A percentile compares a stretch with the other conserved stretches of the same genome.
Conservation (phyloP, 768 basidiomycete species). For the Tricholomella constricta region DNA sequence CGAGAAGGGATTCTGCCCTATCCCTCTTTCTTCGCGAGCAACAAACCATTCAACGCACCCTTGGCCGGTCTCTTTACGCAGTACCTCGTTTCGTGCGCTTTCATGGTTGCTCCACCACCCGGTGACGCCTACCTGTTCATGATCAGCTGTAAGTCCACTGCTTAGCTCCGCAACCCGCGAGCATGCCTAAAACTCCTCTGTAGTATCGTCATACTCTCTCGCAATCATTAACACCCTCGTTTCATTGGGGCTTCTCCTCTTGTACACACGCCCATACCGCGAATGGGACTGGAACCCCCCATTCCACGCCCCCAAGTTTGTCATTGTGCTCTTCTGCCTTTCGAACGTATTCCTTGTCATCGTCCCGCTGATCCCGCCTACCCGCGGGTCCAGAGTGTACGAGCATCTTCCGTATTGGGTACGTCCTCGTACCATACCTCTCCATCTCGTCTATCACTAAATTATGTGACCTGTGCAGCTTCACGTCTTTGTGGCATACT, state of each 20-base stretch:
- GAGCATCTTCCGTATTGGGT: conserved; percentile 70
- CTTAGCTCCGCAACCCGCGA: neutral
- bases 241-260: conserved; percentile 61
- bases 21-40: conserved; percentile 68
- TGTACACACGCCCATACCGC: conserved; percentile 49
- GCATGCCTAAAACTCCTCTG: neutral
- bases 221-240: conserved; percentile 61
- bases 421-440: conserved; percentile 23
- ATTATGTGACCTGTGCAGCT: conserved; percentile 31
- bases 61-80: conserved; percentile 63
- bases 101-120: conserved; percentile 59
- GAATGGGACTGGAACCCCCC: conserved; percentile 64
- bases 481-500: conserved; percentile 49
- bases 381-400: conserved; percentile 51
- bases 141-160: conserved; percentile 51
- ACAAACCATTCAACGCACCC: conserved; percentile 70
- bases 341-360: conserved; percentile 67
- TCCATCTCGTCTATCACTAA: conserved; percentile 38
- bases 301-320: conserved; percentile 52
- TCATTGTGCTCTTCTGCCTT: conserved; percentile 56
- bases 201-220: conserved; percentile 61
- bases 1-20: conserved; percentile 70
- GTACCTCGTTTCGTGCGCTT: conserved; percentile 56
- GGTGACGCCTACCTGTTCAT: conserved; percentile 79
- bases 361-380: conserved; percentile 66